Percentiles rank a stretch among this genome's conserved stretches.
phyloP scores from a whole-genome alignment of 805 yeast genomes.

The Candida maesae region DNA sequence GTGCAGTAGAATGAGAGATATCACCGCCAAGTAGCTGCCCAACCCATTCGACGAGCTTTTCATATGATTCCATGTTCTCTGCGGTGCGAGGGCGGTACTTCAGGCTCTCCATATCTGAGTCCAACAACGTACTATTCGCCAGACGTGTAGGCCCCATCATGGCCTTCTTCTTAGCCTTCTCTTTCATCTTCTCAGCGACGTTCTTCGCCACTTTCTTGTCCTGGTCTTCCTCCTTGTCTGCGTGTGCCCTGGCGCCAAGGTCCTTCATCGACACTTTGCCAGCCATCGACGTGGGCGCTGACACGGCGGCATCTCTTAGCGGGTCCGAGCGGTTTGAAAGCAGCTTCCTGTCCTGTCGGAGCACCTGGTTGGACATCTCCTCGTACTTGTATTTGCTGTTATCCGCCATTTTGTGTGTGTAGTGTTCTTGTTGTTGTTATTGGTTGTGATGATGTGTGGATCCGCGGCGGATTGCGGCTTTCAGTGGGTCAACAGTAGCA shows the following conservation, averaged over 20 bases:
- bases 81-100: conserved; percentile 61
- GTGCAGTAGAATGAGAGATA: conserved; percentile 66
- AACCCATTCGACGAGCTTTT: conserved; percentile 57
- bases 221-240: conserved; percentile 9
- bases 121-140: conserved; percentile 29
- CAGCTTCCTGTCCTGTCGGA: conserved; percentile 52
- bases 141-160: conserved; percentile 12
- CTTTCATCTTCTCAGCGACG: conserved; percentile 19
- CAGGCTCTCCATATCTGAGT: conserved; percentile 41
- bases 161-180: conserved; percentile 19
- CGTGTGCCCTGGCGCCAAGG: conserved; percentile 50
- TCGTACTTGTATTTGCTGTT: conserved; percentile 49
- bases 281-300: conserved; percentile 67
- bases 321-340: conserved; percentile 39
- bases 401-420: conserved; percentile 17
- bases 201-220: conserved; percentile 21
- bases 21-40: conserved; percentile 56
- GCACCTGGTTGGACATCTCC: conserved; percentile 76
- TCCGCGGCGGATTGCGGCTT: background rate
- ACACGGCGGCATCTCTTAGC: conserved; percentile 42
- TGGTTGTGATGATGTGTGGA: background rate
- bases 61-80: conserved; percentile 48
- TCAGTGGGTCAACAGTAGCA: background rate
- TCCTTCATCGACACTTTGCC: conserved; percentile 67
- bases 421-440: too few relatives aligned